These are phyloP conservation scores for Lyophyllum semitale DNA, from an alignment of 768 basidiomycete species.

Conservation along the genomic window DNA sequence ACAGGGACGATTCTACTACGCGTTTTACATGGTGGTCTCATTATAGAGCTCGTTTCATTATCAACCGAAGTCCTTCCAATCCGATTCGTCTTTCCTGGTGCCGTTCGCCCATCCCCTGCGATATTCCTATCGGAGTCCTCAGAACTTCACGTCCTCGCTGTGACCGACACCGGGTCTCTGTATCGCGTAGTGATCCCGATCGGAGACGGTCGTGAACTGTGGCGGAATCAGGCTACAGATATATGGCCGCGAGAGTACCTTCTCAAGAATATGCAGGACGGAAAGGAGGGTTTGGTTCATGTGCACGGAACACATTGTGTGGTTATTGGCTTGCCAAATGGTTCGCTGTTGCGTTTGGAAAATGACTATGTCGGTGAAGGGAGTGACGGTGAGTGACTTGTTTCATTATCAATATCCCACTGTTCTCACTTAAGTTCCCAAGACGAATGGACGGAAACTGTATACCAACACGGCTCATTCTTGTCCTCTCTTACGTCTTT, in stretches of 20 bases:
- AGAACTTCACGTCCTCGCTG: conserved; percentile 70
- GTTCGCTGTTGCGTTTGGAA: conserved; percentile 70
- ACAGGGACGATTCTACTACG: conserved; percentile 74
- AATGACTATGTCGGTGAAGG: conserved; percentile 57
- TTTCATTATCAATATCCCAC: neutral
- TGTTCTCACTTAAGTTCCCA: conserved; percentile 15
- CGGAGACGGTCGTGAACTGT: conserved; percentile 50
- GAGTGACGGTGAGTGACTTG: conserved; percentile 53
- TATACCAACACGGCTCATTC: conserved; percentile 67
- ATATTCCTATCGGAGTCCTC: conserved; percentile 55
- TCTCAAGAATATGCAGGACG: conserved; percentile 53
- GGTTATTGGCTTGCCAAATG: conserved; percentile 61
- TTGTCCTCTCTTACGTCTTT: conserved; percentile 68
- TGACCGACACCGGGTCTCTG: conserved; percentile 69
- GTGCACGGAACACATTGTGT: conserved; percentile 69
- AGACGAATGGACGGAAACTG: conserved; percentile 75
- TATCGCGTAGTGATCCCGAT: conserved; percentile 73
- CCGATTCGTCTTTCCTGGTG: conserved; percentile 76
- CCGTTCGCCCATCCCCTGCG: conserved; percentile 64
- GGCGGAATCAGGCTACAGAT: conserved; percentile 53
- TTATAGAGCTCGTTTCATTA: conserved; percentile 78
- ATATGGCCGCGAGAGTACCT: conserved; percentile 71
- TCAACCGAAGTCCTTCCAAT: conserved; percentile 65
- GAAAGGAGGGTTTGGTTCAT: conserved; percentile 52
- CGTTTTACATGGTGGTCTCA: conserved; percentile 70